Conservation (phyloP, 306 rosid genomes). For the Arachis stenosperma region DNA sequence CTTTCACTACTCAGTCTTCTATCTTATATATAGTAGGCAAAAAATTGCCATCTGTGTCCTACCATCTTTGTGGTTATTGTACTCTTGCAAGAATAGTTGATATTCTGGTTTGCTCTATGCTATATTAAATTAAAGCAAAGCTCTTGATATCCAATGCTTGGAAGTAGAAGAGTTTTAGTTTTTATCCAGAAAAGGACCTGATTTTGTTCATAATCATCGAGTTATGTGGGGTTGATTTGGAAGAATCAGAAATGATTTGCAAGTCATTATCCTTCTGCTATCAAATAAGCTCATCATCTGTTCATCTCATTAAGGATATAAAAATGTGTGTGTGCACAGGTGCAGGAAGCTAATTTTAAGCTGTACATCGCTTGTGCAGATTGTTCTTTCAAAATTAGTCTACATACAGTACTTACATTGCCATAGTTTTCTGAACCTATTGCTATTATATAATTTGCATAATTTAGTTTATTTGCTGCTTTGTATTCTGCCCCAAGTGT, state of each 20-base stretch:
- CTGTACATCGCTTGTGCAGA: background rate
- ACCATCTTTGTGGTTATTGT: background rate
- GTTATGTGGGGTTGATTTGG: background rate
- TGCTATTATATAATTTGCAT: background rate
- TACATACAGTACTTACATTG: background rate
- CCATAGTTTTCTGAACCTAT: background rate
- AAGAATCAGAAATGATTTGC: background rate
- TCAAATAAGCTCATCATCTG: conserved; percentile 8
- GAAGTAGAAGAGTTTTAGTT: too few species aligned
- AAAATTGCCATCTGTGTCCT: background rate
- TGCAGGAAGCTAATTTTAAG: too few species aligned
- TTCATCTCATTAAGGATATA: background rate
- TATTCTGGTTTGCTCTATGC: background rate
- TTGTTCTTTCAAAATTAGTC: conserved; percentile 8
- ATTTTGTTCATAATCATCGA: background rate
- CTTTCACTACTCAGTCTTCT: too few species aligned
- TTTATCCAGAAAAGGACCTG: too few species aligned
- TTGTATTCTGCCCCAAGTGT: background rate
- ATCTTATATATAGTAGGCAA: background rate
- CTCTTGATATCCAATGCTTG: background rate
- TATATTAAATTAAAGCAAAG: background rate
- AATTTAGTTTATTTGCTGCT: background rate
- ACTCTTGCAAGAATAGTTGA: background rate
- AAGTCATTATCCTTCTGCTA: background rate
- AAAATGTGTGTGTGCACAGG: too few species aligned